These are phyloP conservation scores for Trichoderma sp. DNA, from an alignment of 2,329 filamentous ascomycete genomes.

Conservation along the genomic window DNA sequence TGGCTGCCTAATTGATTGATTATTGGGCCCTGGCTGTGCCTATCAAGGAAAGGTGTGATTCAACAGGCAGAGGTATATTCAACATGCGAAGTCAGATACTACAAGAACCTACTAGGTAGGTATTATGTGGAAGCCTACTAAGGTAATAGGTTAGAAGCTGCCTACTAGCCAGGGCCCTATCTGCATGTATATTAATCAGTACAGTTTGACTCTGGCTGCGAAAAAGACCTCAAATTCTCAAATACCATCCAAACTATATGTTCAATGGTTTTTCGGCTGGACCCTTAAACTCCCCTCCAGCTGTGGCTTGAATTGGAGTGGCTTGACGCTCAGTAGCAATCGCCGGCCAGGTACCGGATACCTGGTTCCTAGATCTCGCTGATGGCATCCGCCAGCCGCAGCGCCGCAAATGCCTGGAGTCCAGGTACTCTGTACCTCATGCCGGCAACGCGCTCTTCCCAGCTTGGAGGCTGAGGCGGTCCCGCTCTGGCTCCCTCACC, in stretches of 20 bases:
- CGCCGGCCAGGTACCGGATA: background rate
- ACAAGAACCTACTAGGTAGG: no score
- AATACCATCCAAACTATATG: background rate
- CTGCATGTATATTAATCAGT: no score
- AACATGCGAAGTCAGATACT: no score
- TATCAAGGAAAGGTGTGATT: background rate
- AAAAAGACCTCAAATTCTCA: background rate
- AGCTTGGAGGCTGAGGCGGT: constrained; percentile 9
- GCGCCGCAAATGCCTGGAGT: background rate
- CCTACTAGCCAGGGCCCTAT: no score
- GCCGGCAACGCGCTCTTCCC: background rate
- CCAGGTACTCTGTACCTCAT: constrained; percentile 10
- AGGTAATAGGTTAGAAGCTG: no score
- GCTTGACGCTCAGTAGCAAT: constrained; percentile 3
- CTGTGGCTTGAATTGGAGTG: constrained; percentile 12
- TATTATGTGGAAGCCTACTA: no score
- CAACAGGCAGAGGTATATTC: no score
- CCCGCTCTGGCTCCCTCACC: constrained; percentile 12
- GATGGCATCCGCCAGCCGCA: background rate
- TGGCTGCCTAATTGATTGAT: background rate
- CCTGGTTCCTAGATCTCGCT: background rate
- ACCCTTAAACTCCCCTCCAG: background rate
- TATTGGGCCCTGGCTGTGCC: background rate
- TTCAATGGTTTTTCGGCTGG: background rate
- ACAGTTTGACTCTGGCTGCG: background rate